phyloP scores from a whole-genome alignment of 768 basidiomycete species.

The Pleurotus tuber-regium region DNA sequence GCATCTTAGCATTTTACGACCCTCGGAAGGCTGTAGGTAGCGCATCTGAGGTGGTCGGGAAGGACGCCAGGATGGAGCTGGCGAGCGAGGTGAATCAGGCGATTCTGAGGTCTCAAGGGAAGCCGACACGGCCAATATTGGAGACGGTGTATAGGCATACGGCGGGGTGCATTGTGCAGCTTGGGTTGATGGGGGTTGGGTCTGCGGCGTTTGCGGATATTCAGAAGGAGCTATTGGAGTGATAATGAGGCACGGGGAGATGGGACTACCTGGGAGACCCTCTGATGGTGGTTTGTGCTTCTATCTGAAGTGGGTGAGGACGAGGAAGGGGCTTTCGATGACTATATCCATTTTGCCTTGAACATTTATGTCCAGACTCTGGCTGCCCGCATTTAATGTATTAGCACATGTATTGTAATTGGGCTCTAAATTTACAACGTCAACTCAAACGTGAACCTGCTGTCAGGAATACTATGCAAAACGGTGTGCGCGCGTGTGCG shows the following conservation, averaged over 20 bases:
- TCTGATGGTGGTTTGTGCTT: no score
- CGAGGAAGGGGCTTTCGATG: no score
- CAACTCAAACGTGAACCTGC: no score
- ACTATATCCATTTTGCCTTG: no score
- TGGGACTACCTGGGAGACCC: constrained; percentile 18
- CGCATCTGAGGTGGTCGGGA: constrained; percentile 65
- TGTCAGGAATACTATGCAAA: no score
- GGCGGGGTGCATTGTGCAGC: constrained; percentile 62
- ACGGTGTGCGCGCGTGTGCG: no score
- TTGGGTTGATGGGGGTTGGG: constrained; percentile 71
- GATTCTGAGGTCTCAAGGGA: constrained; percentile 79
- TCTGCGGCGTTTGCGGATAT: constrained; percentile 82
- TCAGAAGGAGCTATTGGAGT: constrained; percentile 69
- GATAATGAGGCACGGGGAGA: no score
- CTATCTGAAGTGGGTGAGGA: no score
- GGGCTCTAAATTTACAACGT: not conserved
- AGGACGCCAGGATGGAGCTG: constrained; percentile 60
- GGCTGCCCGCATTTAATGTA: not conserved
- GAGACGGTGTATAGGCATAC: constrained; percentile 80
- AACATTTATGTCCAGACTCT: not conserved
- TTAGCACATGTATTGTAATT: not conserved
- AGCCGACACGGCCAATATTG: constrained; percentile 65
- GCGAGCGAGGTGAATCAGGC: constrained; percentile 80
- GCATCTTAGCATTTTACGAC: constrained; percentile 78
- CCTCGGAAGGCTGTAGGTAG: constrained; percentile 66